Conservation (phyloP, 768 basidiomycete genomes). For the Strobilomyces confusus region DNA sequence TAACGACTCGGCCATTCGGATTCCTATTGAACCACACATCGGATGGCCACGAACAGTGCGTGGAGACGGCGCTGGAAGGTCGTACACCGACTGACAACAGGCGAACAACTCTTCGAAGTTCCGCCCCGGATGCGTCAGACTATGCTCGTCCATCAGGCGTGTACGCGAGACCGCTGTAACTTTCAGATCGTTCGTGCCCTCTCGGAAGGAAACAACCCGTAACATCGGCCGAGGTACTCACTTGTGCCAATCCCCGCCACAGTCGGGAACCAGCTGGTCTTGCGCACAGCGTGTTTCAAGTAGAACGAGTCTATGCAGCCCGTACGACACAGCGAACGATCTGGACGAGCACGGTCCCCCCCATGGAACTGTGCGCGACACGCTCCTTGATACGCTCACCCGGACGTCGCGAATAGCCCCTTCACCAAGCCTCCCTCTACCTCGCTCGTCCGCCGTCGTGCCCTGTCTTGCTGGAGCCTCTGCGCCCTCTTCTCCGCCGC, state of each 20-base stretch:
- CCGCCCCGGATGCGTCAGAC: too few relatives aligned
- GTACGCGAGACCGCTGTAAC: too few relatives aligned
- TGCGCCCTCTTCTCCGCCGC: slow-evolving; percentile 6
- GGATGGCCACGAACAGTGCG: too few relatives aligned
- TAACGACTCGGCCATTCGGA: too few relatives aligned
- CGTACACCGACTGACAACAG: too few relatives aligned
- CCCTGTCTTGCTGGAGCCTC: slow-evolving; percentile 6
- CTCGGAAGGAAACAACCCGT: too few relatives aligned
- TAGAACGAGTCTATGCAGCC: neutral
- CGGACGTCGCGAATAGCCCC: slow-evolving; percentile 18
- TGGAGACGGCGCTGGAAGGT: too few relatives aligned
- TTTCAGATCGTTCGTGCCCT: too few relatives aligned
- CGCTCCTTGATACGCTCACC: neutral
- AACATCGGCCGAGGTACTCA: too few relatives aligned
- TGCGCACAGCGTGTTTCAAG: neutral
- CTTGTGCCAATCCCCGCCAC: neutral
- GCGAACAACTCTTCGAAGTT: too few relatives aligned
- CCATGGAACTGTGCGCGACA: neutral
- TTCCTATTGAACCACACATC: too few relatives aligned
- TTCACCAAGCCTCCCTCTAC: slow-evolving; percentile 10
- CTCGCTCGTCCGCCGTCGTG: neutral
- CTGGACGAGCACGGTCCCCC: neutral
- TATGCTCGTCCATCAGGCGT: too few relatives aligned
- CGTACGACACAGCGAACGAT: neutral
- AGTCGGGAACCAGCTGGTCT: neutral